Conservation (phyloP, 371 early-diverging fungal species). For the Dipsacomyces acuminosporus region DNA sequence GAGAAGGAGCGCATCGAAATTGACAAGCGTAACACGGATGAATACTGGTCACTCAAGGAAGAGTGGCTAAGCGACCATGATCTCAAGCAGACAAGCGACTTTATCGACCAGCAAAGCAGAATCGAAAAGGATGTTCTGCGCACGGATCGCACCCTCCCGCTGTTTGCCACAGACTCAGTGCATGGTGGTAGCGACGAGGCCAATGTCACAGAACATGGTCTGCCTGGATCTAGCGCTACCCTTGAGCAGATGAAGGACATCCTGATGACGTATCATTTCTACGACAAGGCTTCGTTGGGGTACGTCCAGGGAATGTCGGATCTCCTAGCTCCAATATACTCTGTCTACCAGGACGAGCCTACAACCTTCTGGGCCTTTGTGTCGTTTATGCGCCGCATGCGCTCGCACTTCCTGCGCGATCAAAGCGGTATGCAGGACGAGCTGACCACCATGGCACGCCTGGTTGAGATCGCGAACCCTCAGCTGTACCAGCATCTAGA, state of each 20-base stretch:
- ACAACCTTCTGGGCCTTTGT: constrained; percentile 90
- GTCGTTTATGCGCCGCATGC: constrained; percentile 83
- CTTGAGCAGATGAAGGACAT: constrained; percentile 83
- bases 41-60: constrained; percentile 70
- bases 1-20: constrained; percentile 67
- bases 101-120: constrained; percentile 75
- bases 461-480: constrained; percentile 82
- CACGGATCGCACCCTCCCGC: constrained; percentile 78
- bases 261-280: constrained; percentile 80
- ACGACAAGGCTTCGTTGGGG: constrained; percentile 63
- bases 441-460: constrained; percentile 62
- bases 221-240: constrained; percentile 59
- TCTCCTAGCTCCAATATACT: constrained; percentile 80
- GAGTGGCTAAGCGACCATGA: constrained; percentile 71
- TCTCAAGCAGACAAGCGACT: constrained; percentile 54
- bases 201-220: constrained; percentile 55
- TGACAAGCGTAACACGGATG: constrained; percentile 55
- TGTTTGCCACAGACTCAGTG: constrained; percentile 58
- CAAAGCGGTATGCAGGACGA: constrained; percentile 89
- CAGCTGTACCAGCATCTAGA: constrained; percentile 68
- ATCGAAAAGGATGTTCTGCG: constrained; percentile 93
- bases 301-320: constrained; percentile 98
- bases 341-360: constrained; percentile 81
- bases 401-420: constrained; percentile 54
- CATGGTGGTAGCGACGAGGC: constrained; percentile 55